Evolutionary conservation across 108 stramenopile genomes (phyloP).

Genomic region (Nannochloropsis granulata): DNA sequence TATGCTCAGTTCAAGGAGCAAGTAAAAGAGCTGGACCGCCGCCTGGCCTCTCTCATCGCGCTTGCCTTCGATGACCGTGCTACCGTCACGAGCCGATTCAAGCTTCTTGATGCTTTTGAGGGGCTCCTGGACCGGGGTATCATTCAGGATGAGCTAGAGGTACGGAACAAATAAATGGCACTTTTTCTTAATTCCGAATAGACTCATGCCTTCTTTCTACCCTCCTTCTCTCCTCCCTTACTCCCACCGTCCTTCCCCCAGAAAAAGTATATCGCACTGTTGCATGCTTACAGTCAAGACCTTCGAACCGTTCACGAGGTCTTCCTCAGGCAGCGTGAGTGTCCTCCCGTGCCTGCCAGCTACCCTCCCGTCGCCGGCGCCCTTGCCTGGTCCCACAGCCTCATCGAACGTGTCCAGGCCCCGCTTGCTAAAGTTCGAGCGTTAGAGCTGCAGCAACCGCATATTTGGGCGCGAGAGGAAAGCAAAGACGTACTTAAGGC

Average conservation of each 20-base stretch:
- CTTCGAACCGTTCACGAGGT: conserved; percentile 66
- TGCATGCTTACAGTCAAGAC: conserved; percentile 63
- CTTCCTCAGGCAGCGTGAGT: conserved; percentile 52
- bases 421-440: conserved; percentile 60
- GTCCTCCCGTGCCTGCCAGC: conserved; percentile 51
- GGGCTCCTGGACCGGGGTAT: conserved; percentile 65
- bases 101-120: conserved; percentile 65
- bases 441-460: conserved; percentile 46
- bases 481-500: conserved; percentile 66
- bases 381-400: conserved; percentile 68
- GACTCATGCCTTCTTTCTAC: neutral
- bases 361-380: conserved; percentile 65
- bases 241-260: conserved; percentile 36
- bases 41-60: conserved; percentile 59
- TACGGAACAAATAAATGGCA: neutral
- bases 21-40: conserved; percentile 69
- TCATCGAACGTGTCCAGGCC: conserved; percentile 56
- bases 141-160: conserved; percentile 40
- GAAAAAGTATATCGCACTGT: conserved; percentile 63
- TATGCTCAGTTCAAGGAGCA: neutral
- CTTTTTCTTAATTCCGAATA: neutral
- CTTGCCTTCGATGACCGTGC: conserved; percentile 73
- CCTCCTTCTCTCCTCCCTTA: neutral
- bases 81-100: conserved; percentile 65
- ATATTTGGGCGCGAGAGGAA: conserved; percentile 71